Evolutionary conservation across 305 asterid species (phyloP), one percentile per base, ranked within the genome.

Genomic region (Monarda citriodora): DNA sequence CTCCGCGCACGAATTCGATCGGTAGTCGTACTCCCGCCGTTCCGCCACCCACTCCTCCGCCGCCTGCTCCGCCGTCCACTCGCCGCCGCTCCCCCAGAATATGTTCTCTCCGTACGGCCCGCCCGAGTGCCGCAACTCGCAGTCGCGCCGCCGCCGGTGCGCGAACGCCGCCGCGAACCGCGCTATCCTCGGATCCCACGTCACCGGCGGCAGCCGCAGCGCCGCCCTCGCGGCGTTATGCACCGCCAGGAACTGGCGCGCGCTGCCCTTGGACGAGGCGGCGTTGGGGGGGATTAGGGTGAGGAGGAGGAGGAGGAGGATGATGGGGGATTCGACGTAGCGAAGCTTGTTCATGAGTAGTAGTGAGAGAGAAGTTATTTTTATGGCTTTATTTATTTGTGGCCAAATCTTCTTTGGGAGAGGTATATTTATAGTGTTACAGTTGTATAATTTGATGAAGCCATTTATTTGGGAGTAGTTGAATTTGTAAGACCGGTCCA

Each of bases 11-110:
- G 89, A 73, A 37, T 89, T 89, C 0, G 79, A 67, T 72, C 69
- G 29, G 46, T 90, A 90, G 63, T 82, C 70, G 74, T 87, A 87
- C 56, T 51, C 72, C 47, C 59, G 56, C 61, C 77, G 63, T 74
- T 89, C 97, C 56, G 67, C 71, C 56, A 70, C 85, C 96, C 97
- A 90, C 23, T 74, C 91, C 61, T 65, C 50, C 15, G 77, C 84
- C n/a, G 97, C 97, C 72, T 90, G 78, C 5, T 67, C 48, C 58
- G 97, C 85, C 18, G 76, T 66, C 96, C 96, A 87, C 45, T 63
- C 77, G 9, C 23, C 66, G 0, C 95, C 93, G 71, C 80, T 74
- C 34, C 83, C 83, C 83, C 83, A 78, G 59, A 74, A 78, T 1
- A 74, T 71, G 53, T 78, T 78, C 71, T 78, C 83, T 0, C 83